Evolutionary conservation across 2,329 filamentous ascomycete species (phyloP), one percentile per base, ranked within the genome.

Genomic region (Ophioceras dolichostomum): DNA sequence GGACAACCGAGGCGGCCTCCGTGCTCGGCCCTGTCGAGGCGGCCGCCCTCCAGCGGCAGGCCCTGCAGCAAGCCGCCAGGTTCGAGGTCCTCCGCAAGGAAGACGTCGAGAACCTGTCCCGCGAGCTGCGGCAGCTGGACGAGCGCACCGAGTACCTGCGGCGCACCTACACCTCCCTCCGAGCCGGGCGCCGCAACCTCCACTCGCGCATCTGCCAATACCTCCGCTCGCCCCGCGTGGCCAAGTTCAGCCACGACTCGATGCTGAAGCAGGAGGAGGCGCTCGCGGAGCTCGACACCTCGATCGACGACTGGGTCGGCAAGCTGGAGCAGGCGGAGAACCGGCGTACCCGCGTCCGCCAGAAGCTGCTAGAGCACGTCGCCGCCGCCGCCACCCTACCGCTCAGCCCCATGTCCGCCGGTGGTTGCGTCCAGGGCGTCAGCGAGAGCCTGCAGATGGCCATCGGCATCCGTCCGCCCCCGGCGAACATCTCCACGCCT

Each of bases 251-350:
- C 45, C 70, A 78, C 44, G 81, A 87, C 43, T 77, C 76, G 16
- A 74, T 89, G 54, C 65, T 88, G 30, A 83, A 81, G 60, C 83
- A 88, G 53, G 83, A 88, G 55, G 83, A 88, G 56, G 80, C 81
- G 2, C 65, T 89, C 10, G 74, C 77, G 2, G 83, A 87, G 54
- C 70, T 89, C 6, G 83, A 89, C 51, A 62, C 69, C 13, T 83
- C 79, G 3, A 88, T 89, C 44, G 83, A 88, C 49, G 81, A 86
- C 52, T 88, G 83, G 79, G 76, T 83, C 34, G 67, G 61, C 47
- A 88, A 88, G 60, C 70, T 88, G n/a, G 83, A 88, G 51, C 72
- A 80, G 44, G 80, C 82, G 9, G 83, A 89, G 56, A 85, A 87
- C 52, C 69, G 83, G 49, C 76, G 83, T 29, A 79, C 76, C 13